These are phyloP conservation scores for Lecanicillium sp. DNA, from an alignment of 2,329 filamentous ascomycete genomes.

Conservation along the genomic window DNA sequence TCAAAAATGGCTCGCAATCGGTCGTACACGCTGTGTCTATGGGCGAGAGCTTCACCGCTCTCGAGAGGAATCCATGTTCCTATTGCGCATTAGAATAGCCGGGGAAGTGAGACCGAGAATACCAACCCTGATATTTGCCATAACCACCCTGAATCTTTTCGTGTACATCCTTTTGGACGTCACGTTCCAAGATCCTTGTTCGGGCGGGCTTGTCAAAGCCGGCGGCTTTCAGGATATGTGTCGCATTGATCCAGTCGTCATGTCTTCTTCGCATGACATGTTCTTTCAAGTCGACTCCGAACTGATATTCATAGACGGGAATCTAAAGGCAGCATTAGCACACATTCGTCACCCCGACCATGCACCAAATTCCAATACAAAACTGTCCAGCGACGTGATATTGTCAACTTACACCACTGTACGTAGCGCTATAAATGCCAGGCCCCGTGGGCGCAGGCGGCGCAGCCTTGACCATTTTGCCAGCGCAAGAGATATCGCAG, in stretches of 20 bases:
- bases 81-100: slow-evolving; percentile 26
- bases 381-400: no score
- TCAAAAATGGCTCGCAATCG: slow-evolving; percentile 85
- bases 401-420: slow-evolving; percentile 57
- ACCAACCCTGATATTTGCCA: slow-evolving; percentile 89
- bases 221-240: slow-evolving; percentile 93
- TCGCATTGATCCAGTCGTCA: slow-evolving; percentile 99
- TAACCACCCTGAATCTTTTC: slow-evolving; percentile 98
- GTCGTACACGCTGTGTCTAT: slow-evolving; percentile 79
- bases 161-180: slow-evolving; percentile 93
- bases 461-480: slow-evolving; percentile 43
- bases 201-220: slow-evolving; percentile 95
- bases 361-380: no score
- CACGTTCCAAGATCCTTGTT: slow-evolving; percentile 89
- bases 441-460: slow-evolving; percentile 27
- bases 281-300: slow-evolving; percentile 67
- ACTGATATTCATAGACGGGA: slow-evolving; percentile 89
- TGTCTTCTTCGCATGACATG: slow-evolving; percentile 94
- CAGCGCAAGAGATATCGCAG: slow-evolving; percentile 12
- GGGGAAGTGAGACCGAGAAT: not conserved
- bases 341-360: no score
- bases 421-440: slow-evolving; percentile 62
- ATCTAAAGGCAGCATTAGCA: no score
- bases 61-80: slow-evolving; percentile 94
- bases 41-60: slow-evolving; percentile 73